These are phyloP conservation scores for Yamadazyma triangularis DNA, from an alignment of 1,139 yeast species.

Conservation along the genomic window DNA sequence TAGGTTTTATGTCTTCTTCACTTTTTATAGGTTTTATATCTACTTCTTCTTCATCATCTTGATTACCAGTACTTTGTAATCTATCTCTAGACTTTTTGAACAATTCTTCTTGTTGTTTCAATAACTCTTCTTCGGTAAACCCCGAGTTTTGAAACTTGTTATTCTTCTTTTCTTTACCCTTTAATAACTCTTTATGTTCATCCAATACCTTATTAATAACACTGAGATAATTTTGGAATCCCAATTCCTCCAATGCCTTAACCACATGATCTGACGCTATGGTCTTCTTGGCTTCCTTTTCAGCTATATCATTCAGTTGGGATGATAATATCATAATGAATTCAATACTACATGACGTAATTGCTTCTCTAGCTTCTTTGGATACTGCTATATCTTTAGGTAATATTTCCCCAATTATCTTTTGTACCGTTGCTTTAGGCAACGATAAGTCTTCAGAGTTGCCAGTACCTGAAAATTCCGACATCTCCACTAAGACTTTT, in stretches of 20 bases:
- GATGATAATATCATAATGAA: conserved; percentile 92
- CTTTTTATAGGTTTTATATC: conserved; percentile 3
- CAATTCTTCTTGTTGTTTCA: conserved; percentile 87
- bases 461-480: conserved; percentile 33
- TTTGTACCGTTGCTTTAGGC: conserved; percentile 87
- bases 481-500: too few species aligned
- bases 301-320: conserved; percentile 94
- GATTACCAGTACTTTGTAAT: conserved; percentile 36
- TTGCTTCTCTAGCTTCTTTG: conserved; percentile 91
- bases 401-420: conserved; percentile 83
- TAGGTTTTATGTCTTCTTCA: conserved; percentile 3
- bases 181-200: conserved; percentile 85
- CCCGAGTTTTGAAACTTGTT: conserved; percentile 94
- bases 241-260: conserved; percentile 83
- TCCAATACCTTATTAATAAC: conserved; percentile 75
- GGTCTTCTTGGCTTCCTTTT: conserved; percentile 92
- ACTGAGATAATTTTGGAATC: conserved; percentile 79
- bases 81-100: conserved; percentile 85
- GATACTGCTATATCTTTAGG: conserved; percentile 85
- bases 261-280: conserved; percentile 96
- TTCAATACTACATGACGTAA: conserved; percentile 94
- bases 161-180: conserved; percentile 86
- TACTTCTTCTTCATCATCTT: conserved; percentile 3
- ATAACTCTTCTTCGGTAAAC: conserved; percentile 82
- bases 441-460: conserved; percentile 41